Evolutionary conservation across 495 filamentous ascomycete genomes (phyloP).

Genomic region (Aspergillus ostianus): DNA sequence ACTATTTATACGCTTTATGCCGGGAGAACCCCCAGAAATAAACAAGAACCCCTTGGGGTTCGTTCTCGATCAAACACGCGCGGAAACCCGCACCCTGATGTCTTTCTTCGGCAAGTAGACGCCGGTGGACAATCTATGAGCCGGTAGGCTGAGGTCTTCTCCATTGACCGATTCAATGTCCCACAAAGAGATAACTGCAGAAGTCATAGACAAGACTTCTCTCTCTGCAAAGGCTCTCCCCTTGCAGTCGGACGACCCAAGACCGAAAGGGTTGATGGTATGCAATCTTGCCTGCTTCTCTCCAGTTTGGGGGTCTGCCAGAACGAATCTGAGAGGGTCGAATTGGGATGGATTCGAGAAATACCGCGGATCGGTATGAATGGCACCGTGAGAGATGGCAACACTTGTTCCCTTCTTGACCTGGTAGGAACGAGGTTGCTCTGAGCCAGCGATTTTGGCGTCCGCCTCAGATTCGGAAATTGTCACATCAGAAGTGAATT

Average conservation of each 20-base stretch:
- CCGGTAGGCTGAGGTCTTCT: constrained; percentile 29
- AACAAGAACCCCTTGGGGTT: not conserved
- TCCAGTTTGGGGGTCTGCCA: constrained; percentile 33
- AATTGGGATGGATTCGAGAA: constrained; percentile 52
- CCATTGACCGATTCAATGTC: constrained; percentile 45
- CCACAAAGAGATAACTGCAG: constrained; percentile 50
- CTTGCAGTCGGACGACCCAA: constrained; percentile 44
- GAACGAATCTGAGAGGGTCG: constrained; percentile 52
- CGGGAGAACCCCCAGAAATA: not conserved
- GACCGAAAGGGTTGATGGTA: constrained; percentile 45
- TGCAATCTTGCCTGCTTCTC: constrained; percentile 24
- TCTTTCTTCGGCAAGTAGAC: constrained; percentile 39
- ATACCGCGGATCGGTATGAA: constrained; percentile 47
- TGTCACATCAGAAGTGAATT: constrained; percentile 42
- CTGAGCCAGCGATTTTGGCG: constrained; percentile 19
- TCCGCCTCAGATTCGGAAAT: constrained; percentile 45
- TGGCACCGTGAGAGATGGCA: constrained; percentile 48
- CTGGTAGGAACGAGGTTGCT: constrained; percentile 38
- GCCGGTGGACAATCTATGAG: constrained; percentile 32
- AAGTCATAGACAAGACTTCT: constrained; percentile 47
- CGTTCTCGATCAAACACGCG: constrained; percentile 24
- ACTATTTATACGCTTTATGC: not conserved
- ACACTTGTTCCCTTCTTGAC: constrained; percentile 50
- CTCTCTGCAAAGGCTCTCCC: constrained; percentile 49
- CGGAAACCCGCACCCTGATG: constrained; percentile 34